Conservation (phyloP, 2,329 filamentous ascomycete species). For the Teratosphaeria zuluensis region DNA sequence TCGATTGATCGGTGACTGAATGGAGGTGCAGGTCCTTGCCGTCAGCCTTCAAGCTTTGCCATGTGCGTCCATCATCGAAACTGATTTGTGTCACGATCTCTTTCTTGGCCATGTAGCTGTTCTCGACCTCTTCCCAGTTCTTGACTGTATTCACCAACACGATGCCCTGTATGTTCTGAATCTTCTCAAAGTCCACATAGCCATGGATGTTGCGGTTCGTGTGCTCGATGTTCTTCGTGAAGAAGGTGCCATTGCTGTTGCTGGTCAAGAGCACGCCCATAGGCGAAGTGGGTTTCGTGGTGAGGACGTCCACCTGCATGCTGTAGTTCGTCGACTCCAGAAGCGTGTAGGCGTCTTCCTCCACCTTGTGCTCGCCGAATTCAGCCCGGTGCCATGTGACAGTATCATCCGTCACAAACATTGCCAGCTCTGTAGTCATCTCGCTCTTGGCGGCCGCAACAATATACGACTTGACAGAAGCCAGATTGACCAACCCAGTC, state of each 20-base stretch:
- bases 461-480: conserved; percentile 75
- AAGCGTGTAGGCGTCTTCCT: conserved; percentile 81
- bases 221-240: conserved; percentile 81
- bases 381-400: conserved; percentile 82
- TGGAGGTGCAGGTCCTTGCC: conserved; percentile 72
- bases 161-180: conserved; percentile 83
- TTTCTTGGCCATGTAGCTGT: conserved; percentile 46
- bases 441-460: conserved; percentile 72
- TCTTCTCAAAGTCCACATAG: conserved; percentile 89
- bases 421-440: conserved; percentile 78
- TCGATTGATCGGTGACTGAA: conserved; percentile 76
- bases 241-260: conserved; percentile 95
- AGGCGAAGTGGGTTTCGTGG: conserved; percentile 44
- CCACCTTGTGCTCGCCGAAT: conserved; percentile 76
- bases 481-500: conserved; percentile 70
- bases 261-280: conserved; percentile 91
- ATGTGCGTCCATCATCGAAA: conserved; percentile 89
- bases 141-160: conserved; percentile 82
- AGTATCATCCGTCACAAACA: conserved; percentile 81
- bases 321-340: conserved; percentile 96
- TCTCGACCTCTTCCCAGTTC: conserved; percentile 69
- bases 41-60: conserved; percentile 58
- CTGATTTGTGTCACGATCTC: conserved; percentile 73
- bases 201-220: conserved; percentile 73
- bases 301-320: conserved; percentile 91